Evolutionary conservation across 176 grass and related monocot genomes (phyloP), one percentile per base, ranked within the genome.

Genomic region (Zea mays): DNA sequence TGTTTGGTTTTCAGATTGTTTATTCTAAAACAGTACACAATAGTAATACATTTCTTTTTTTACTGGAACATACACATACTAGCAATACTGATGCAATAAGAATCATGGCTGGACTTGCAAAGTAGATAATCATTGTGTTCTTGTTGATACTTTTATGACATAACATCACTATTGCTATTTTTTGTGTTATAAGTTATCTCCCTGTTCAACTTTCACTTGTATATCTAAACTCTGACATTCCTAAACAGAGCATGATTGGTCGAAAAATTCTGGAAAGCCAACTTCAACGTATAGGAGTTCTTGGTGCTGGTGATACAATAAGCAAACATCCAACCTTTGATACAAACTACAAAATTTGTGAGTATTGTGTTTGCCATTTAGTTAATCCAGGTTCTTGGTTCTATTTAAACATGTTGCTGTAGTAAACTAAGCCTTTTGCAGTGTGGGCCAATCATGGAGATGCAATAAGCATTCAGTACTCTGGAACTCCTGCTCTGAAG

Each of bases 401-500:
- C 10, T 51, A 45, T 82, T 86, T 84, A 45, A 72, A 40, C 33
- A 72, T 73, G 59, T 67, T 81, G 21, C 60, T 82, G 58, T 36
- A 72, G n/a, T 70, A n/a, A 71, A 72, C 66, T 75, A 15, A 57
- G 64, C 13, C 67, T 9, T 69, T 87, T 85, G 82, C 73, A 99
- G 96, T 99, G 85, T 99, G 96, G 92, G 96, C 92, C 43, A 95
- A 90, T 78, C 96, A 99, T 89, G 96, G 96, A 82, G 96, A 99
- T 92, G 90, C 89, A 78, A 90, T 99, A 87, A 99, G 92, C 78
- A 95, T 90, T 80, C 96, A 95, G 86, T 99, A 99, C 81, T 99
- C 96, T 34, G 96, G 96, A 67, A 99, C 96, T 88, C 87, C 90
- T 54, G 96, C 96, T 42, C 76, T 99, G 67, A 99, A 99, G 72